Conservation (phyloP, 1,139 yeast species). For the Kodamaea ohmeri region DNA sequence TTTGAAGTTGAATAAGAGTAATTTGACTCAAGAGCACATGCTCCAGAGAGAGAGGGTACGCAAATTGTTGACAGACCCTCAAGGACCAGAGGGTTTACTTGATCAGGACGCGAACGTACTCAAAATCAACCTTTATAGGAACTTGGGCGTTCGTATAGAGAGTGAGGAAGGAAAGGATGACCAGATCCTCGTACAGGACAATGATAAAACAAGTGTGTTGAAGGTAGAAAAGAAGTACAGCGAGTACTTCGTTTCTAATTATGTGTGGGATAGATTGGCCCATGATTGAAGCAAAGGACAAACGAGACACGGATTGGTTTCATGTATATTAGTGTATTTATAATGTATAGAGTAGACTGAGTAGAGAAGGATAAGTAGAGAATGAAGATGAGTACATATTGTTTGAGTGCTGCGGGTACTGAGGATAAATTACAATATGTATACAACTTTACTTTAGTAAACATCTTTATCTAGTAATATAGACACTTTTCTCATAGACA, state of each 20-base stretch:
- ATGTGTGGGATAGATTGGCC: slow-evolving; percentile 62
- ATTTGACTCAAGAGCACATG: slow-evolving; percentile 33
- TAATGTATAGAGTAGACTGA: neutral
- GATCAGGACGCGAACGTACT: slow-evolving; percentile 36
- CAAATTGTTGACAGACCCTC: slow-evolving; percentile 21
- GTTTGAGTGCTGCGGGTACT: neutral
- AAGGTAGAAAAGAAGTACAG: slow-evolving; percentile 59
- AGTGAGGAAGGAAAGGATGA: slow-evolving; percentile 21
- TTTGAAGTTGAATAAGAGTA: slow-evolving; percentile 42
- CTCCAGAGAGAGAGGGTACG: slow-evolving; percentile 23
- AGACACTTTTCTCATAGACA: too few relatives aligned
- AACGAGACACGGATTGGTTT: too few relatives aligned
- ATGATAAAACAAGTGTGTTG: slow-evolving; percentile 47
- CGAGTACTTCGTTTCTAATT: slow-evolving; percentile 63
- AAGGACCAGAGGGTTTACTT: slow-evolving; percentile 15
- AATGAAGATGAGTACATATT: neutral
- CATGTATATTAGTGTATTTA: neutral
- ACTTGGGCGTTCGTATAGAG: slow-evolving; percentile 44
- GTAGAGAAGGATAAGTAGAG: neutral
- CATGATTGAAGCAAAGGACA: too few relatives aligned
- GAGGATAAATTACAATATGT: too few relatives aligned
- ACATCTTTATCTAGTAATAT: too few relatives aligned
- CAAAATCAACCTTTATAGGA: slow-evolving; percentile 44
- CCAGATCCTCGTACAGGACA: slow-evolving; percentile 51
- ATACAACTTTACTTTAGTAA: too few relatives aligned